A percentile compares a stretch with the other conserved stretches of the same genome.
These are phyloP conservation scores for Aspergillus hancockii DNA, from an alignment of 495 filamentous ascomycete species.

Conservation along the genomic window DNA sequence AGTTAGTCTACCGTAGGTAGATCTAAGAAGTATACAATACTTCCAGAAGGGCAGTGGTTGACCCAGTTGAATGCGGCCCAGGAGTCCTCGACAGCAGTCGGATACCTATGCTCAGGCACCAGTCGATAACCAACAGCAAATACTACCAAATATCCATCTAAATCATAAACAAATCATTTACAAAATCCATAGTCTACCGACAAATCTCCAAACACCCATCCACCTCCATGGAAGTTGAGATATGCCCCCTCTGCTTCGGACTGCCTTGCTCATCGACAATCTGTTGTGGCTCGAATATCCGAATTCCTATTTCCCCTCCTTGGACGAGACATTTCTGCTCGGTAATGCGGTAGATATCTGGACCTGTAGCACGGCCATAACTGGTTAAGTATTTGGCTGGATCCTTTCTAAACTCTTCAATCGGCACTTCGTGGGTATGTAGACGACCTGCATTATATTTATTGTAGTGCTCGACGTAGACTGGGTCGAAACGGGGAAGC, in stretches of 20 bases:
- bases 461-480: conserved; percentile 40
- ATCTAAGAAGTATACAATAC: background rate
- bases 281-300: conserved; percentile 39
- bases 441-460: conserved; percentile 42
- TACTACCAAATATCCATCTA: conserved; percentile 38
- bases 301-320: conserved; percentile 36
- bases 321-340: conserved; percentile 41
- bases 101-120: conserved; percentile 39
- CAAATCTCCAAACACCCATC: conserved; percentile 43
- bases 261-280: conserved; percentile 29
- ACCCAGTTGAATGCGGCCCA: conserved; percentile 48
- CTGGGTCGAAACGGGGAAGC: conserved; percentile 33
- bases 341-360: conserved; percentile 40
- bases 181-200: conserved; percentile 38
- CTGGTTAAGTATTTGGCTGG: conserved; percentile 37
- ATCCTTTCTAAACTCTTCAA: conserved; percentile 44
- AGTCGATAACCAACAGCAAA: conserved; percentile 44
- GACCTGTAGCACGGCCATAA: conserved; percentile 37
- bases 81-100: conserved; percentile 37
- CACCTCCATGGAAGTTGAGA: conserved; percentile 43
- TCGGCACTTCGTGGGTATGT: conserved; percentile 43
- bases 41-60: conserved; percentile 4
- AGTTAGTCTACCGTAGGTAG: conserved; percentile 6
- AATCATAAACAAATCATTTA: conserved; percentile 35
- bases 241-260: conserved; percentile 38